Base-by-base conservation (phyloP, 257 asterid species). In the Fraxinus americana region DNA sequence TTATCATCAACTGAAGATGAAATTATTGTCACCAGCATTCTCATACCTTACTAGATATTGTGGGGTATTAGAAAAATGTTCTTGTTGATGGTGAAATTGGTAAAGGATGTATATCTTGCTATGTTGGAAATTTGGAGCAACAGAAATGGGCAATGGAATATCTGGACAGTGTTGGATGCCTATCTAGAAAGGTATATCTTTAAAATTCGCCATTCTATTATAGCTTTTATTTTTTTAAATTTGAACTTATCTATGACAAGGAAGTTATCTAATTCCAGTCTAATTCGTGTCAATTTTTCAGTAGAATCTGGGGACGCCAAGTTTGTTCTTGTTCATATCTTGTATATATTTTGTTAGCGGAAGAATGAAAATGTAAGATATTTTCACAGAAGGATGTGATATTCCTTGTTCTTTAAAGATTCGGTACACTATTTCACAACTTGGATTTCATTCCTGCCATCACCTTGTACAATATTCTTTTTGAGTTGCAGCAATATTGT, bases 261-360 rank as follows among this genome's bases (percentile, higher is more conserved):
- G 10, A 72, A 59, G 27, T 41, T 68, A 11, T 77, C 48, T 27
- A 67, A 66, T 61, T 70, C 81, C 70, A 17, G 32, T 30, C 17
- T 63, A 30, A 13, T 61, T 34, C 70, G 13, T 77, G 34, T 68
- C 71, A 57, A 70, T 73, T 72, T 78, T 75, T 57, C 78, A 59
- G 87, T 79, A 75, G 87, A 76, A 81, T 43, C 72, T 48, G 82
- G 80, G 79, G 45, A 30, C 36, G 52, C 80, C 78, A 77, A 67
- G 71, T 78, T 38, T 39, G 76, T 50, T 71, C 29, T 57, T 6
- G 83, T 81, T 73, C 73, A 76, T 67, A 45, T 75, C 75, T 73
- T 82, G 88, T 83, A 79, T 78, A 81, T 86, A 82, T 82, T 76
- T 75, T 39, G 35, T 34, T 25, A 72, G 83, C 76, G 70, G 73